A percentile compares a stretch with the other conserved stretches of the same genome.
These are phyloP conservation scores for Beta corolliflora DNA, from an alignment of 179 eudicot genomes.

Conservation along the genomic window DNA sequence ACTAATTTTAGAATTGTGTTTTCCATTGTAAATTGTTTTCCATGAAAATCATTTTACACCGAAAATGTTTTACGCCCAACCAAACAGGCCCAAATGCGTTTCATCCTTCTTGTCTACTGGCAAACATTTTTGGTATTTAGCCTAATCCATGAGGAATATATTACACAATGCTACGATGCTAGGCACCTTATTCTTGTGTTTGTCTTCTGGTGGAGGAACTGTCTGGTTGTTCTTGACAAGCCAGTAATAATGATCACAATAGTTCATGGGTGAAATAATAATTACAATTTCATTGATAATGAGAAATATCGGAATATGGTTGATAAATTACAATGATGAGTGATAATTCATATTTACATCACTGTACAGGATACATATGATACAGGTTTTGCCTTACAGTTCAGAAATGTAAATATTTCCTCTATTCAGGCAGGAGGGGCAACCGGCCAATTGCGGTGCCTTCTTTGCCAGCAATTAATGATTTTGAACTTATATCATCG, in stretches of 20 bases:
- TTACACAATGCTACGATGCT: background rate
- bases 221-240: background rate
- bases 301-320: conserved; percentile 9
- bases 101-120: no score
- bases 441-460: conserved; percentile 51
- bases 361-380: conserved; percentile 35
- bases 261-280: conserved; percentile 6
- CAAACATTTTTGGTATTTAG: no score
- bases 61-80: no score
- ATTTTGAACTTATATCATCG: conserved; percentile 19
- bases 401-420: background rate
- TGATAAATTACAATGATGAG: conserved; percentile 10
- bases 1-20: no score
- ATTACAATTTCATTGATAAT: conserved; percentile 17
- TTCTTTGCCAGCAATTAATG: conserved; percentile 30
- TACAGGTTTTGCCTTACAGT: conserved; percentile 19
- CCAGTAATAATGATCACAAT: background rate
- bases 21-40: no score
- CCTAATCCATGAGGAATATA: background rate
- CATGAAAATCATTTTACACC: no score
- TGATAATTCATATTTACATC: conserved; percentile 27
- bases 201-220: no score
- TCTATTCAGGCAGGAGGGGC: conserved; percentile 72
- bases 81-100: no score
- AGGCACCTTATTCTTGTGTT: background rate